Conservation (phyloP, 2,329 filamentous ascomycete genomes). For the Teratosphaeria viscida region DNA sequence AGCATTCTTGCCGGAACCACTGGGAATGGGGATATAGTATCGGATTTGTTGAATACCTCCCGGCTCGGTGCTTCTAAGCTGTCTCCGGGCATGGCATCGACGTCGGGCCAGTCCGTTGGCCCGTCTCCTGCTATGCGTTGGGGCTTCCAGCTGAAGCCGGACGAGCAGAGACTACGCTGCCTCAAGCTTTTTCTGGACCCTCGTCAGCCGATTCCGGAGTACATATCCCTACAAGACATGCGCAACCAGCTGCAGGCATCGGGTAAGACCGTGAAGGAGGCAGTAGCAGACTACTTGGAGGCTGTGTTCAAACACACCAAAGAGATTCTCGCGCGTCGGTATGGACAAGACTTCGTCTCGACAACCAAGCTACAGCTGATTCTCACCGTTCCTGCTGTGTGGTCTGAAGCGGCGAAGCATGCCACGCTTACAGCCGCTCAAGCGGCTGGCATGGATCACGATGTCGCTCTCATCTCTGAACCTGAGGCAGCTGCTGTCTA, state of each 20-base stretch:
- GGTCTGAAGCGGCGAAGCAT: conserved; percentile 74
- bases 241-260: conserved; percentile 60
- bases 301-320: conserved; percentile 66
- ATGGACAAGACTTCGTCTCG: conserved; percentile 66
- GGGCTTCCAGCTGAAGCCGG: conserved; percentile 70
- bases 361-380: conserved; percentile 66
- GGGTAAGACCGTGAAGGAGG: conserved; percentile 65
- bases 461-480: conserved; percentile 68
- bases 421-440: conserved; percentile 66
- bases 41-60: not conserved
- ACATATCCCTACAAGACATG: conserved; percentile 64
- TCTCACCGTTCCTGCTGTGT: conserved; percentile 68
- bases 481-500: conserved; percentile 70
- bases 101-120: not conserved
- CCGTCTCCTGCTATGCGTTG: conserved; percentile 43
- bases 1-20: not conserved
- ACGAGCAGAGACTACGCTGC: conserved; percentile 64
- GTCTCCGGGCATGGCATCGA: not conserved
- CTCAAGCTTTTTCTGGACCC: conserved; percentile 74
- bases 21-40: not conserved
- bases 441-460: conserved; percentile 62
- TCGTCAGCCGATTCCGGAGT: conserved; percentile 67
- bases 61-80: not conserved
- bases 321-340: conserved; percentile 59
- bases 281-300: conserved; percentile 65